Base-by-base conservation (phyloP, 208 protist genomes). In the Leishmania turanica region DNA sequence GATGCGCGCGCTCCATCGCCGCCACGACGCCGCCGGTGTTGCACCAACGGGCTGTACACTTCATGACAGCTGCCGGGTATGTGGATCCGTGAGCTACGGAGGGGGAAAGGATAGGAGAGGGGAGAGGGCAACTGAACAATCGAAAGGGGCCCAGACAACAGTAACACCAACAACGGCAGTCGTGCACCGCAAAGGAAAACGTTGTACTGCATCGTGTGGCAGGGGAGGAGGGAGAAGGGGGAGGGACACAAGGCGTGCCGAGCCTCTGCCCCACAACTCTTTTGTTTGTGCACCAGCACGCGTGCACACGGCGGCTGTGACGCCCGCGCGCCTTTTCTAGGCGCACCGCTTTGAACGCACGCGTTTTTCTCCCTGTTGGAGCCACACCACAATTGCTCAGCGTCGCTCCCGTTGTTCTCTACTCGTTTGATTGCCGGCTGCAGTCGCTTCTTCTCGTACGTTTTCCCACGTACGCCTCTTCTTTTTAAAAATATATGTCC, bases 1-100 rank as follows among this genome's bases (percentile, higher is more conserved):
- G 76, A 68, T 71, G 47, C 53, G 66, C 77, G 13, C 77, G 77
- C n/a, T 8, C 77, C 77, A 80, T 80, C 37, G 77, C 77, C 68
- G 62, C 77, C 34, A 65, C 66, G 37, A 80, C 66, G 37, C 37
- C 40, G 9, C 40, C 9, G 0, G 51, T 60, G 21, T n/a, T 47
- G 31, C 65, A 37, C 62, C 49, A 70, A 6, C 51, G 27, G 40
- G 47, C 40, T 27, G 34, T 75, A 62, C 40, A 42, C 13, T 69
- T 78, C 82, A 85, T 85, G 34, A 45, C 4, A 9, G 13, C 69
- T 73, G 21, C 27, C 45, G 45, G 21, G 24, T 54, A 73, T 73
- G 45, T 73, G 69, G 5, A 54, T 15, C 54, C 21, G 69, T 27
- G 27, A 51, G 69, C 15, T 51, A 80, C 65, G n/a, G 42, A 73